phyloP scores from a whole-genome alignment of 352 stramenopile genomes.

The Phytophthora pistaciae region DNA sequence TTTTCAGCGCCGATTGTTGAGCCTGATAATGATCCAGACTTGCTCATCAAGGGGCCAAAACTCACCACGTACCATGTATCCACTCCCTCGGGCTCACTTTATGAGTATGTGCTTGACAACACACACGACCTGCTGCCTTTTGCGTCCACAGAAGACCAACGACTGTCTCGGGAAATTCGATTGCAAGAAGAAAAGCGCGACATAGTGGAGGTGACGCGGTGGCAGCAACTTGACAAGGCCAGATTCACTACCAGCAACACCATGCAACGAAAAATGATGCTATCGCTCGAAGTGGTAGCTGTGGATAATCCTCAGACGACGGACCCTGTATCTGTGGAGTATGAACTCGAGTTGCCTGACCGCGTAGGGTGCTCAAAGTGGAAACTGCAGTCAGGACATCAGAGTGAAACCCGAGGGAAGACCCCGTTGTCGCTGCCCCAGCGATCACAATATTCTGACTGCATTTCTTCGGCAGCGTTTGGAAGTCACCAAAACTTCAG shows the following conservation, averaged over 20 bases:
- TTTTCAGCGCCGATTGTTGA: slow-evolving; percentile 58
- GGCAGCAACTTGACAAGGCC: slow-evolving; percentile 32
- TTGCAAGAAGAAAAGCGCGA: slow-evolving; percentile 55
- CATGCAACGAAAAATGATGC: slow-evolving; percentile 17
- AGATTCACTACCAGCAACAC: not conserved
- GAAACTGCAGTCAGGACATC: slow-evolving; percentile 22
- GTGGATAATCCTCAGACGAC: slow-evolving; percentile 34
- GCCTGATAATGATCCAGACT: slow-evolving; percentile 43
- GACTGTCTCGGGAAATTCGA: slow-evolving; percentile 51
- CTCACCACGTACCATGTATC: slow-evolving; percentile 58
- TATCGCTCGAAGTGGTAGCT: slow-evolving; percentile 40
- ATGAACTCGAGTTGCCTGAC: slow-evolving; percentile 26
- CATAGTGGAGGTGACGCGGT: slow-evolving; percentile 31
- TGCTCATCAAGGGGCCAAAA: slow-evolving; percentile 42
- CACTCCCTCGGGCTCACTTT: slow-evolving; percentile 42
- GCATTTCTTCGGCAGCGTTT: slow-evolving; percentile 22
- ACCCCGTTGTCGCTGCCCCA: slow-evolving; percentile 34
- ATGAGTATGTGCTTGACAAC: slow-evolving; percentile 75
- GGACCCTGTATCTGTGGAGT: slow-evolving; percentile 40
- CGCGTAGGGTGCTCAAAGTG: slow-evolving; percentile 17
- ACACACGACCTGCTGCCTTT: slow-evolving; percentile 58
- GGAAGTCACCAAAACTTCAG: slow-evolving; percentile 34
- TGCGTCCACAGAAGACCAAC: slow-evolving; percentile 46
- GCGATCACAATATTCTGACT: slow-evolving; percentile 10
- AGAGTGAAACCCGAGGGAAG: slow-evolving; percentile 13